Percentiles rank a stretch among this genome's conserved stretches.
Conservation (phyloP, 345 rosid species). For the Lepidium africanum region DNA sequence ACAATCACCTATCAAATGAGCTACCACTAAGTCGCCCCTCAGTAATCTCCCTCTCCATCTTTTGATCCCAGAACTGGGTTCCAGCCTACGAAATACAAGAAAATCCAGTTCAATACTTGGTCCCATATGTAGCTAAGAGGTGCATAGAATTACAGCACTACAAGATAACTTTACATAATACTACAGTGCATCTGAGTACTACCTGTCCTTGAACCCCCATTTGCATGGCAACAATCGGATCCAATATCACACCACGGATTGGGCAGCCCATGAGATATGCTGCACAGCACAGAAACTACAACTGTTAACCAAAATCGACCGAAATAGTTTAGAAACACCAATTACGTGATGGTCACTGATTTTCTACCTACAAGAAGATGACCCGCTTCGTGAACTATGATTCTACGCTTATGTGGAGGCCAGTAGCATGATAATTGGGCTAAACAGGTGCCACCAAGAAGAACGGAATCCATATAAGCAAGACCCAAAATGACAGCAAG, state of each 20-base stretch:
- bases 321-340: neutral
- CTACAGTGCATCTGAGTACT: slow-evolving; percentile 1
- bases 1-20: slow-evolving; percentile 63
- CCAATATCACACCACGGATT: slow-evolving; percentile 85
- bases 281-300: slow-evolving; percentile 26
- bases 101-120: neutral
- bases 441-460: slow-evolving; percentile 81
- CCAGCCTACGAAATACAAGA: slow-evolving; percentile 53
- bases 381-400: slow-evolving; percentile 94
- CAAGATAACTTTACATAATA: neutral
- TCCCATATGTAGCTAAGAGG: neutral
- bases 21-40: slow-evolving; percentile 71
- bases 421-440: slow-evolving; percentile 85
- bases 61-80: slow-evolving; percentile 96
- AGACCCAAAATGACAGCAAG: slow-evolving; percentile 61
- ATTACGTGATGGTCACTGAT: neutral
- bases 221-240: slow-evolving; percentile 82
- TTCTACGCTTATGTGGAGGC: slow-evolving; percentile 84
- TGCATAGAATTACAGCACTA: neutral
- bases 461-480: slow-evolving; percentile 58
- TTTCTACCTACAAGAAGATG: slow-evolving; percentile 71
- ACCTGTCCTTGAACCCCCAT: slow-evolving; percentile 98
- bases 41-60: slow-evolving; percentile 76
- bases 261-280: slow-evolving; percentile 98
- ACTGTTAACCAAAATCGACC: neutral